These are phyloP conservation scores for Chlorella ohadii DNA, from an alignment of 139 green algal genomes.

Conservation along the genomic window DNA sequence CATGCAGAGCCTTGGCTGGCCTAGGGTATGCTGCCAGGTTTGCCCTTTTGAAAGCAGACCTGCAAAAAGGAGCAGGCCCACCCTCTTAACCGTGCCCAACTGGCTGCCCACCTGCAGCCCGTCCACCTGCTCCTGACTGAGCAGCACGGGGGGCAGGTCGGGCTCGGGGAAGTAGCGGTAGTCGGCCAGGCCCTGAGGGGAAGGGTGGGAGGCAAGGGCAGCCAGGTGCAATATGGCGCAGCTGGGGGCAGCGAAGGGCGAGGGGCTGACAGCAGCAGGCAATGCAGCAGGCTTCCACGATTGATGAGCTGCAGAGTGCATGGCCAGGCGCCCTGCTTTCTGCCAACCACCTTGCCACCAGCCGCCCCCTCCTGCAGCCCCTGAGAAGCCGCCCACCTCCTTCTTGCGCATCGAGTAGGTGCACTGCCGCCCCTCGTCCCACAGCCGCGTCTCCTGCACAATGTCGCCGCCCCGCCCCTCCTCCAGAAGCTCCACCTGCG, in stretches of 20 bases:
- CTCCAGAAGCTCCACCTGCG: conserved; percentile 71
- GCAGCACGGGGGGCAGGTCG: conserved; percentile 84
- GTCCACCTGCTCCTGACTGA: conserved; percentile 63
- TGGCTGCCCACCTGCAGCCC: conserved; percentile 43
- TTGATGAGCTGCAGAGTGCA: no score
- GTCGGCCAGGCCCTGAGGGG: conserved; percentile 89
- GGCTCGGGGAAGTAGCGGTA: conserved; percentile 99
- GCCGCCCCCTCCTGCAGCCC: no score
- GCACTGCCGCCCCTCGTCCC: conserved; percentile 85
- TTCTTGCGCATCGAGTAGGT: conserved; percentile 92
- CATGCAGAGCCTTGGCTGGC: no score
- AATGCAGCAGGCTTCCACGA: neutral
- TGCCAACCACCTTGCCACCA: no score
- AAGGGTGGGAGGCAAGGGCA: neutral
- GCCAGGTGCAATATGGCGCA: no score
- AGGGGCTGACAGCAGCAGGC: neutral
- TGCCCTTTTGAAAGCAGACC: no score
- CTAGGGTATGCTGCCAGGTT: no score
- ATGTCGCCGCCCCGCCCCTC: conserved; percentile 78
- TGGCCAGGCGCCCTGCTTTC: no score
- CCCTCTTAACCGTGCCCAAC: no score
- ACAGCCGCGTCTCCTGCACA: conserved; percentile 94
- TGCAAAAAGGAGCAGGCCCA: no score
- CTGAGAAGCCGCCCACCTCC: conserved; percentile 35
- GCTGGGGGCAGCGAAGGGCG: neutral